A percentile compares a stretch with the other conserved stretches of the same genome.
phyloP scores from a whole-genome alignment of 192 early-diverging fungal genomes.

The Thamnidium elegans region DNA sequence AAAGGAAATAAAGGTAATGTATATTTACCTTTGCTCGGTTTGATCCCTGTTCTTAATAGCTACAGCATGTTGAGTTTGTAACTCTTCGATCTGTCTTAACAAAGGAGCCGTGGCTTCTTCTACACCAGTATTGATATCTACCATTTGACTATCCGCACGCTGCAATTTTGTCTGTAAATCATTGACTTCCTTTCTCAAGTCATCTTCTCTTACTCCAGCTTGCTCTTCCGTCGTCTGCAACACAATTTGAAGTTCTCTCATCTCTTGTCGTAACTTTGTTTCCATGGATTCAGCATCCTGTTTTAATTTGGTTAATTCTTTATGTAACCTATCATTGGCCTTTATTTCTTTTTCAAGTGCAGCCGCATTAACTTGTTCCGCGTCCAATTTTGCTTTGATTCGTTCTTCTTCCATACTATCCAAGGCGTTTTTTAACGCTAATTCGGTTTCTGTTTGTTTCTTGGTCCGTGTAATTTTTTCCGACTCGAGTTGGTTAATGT shows the following conservation, averaged over 20 bases:
- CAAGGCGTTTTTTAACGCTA: not conserved
- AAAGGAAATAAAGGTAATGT: too few species aligned
- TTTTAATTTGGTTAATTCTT: constrained; percentile 36
- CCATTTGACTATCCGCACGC: constrained; percentile 35
- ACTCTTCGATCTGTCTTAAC: constrained; percentile 42
- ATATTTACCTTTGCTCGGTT: constrained; percentile 37
- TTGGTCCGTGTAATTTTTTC: constrained; percentile 11
- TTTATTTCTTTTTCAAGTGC: constrained; percentile 47
- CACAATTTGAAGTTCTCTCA: constrained; percentile 45
- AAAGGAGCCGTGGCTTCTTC: constrained; percentile 46
- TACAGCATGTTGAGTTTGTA: constrained; percentile 42
- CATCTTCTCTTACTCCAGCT: constrained; percentile 43
- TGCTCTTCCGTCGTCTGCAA: constrained; percentile 41
- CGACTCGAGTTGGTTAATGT: constrained; percentile 28
- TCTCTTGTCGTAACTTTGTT: constrained; percentile 28
- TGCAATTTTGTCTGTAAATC: constrained; percentile 43
- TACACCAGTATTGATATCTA: constrained; percentile 35
- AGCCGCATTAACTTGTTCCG: constrained; percentile 37
- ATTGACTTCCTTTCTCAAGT: constrained; percentile 32
- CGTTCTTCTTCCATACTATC: constrained; percentile 22
- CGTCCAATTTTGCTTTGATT: constrained; percentile 22
- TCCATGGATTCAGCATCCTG: constrained; percentile 34
- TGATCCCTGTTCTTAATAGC: constrained; percentile 45
- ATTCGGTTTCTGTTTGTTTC: constrained; percentile 9
- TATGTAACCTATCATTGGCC: constrained; percentile 42